These are phyloP conservation scores for Coemansia javaensis DNA, from an alignment of 192 early-diverging fungal genomes.

Conservation along the genomic window DNA sequence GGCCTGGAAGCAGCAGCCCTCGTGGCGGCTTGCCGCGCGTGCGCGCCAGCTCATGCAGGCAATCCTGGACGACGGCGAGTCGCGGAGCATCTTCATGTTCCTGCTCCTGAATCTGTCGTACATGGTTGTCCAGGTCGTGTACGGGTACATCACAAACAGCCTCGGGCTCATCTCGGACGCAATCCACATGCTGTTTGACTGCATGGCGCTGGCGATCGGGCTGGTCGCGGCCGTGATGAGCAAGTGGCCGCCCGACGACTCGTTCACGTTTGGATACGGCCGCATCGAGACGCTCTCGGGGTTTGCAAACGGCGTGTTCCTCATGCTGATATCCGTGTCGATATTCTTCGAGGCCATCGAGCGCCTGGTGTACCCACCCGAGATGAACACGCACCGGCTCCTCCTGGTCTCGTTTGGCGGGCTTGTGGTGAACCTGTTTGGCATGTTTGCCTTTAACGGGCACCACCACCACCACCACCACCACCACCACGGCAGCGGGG, in stretches of 20 bases:
- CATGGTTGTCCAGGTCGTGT: constrained; percentile 83
- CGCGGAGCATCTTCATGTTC: constrained; percentile 92
- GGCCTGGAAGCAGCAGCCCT: too few relatives aligned
- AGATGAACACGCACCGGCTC: constrained; percentile 80
- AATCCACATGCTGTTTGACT: constrained; percentile 98
- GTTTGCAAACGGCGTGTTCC: constrained; percentile 88
- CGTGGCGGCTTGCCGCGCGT: neutral
- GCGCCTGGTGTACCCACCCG: constrained; percentile 77
- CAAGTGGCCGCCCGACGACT: constrained; percentile 81
- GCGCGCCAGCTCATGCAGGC: constrained; percentile 8
- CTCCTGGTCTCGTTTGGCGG: constrained; percentile 86
- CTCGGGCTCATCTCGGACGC: constrained; percentile 93
- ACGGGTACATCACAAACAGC: constrained; percentile 76
- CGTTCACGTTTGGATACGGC: constrained; percentile 70
- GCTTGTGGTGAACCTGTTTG: constrained; percentile 86
- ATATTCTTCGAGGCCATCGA: constrained; percentile 91
- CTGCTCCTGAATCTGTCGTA: constrained; percentile 87
- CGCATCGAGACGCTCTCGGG: constrained; percentile 90
- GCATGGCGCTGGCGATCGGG: constrained; percentile 81
- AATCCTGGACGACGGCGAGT: constrained; percentile 54
- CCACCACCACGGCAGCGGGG: constrained; percentile 54
- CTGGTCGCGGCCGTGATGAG: constrained; percentile 84
- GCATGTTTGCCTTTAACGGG: constrained; percentile 84
- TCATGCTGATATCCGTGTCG: constrained; percentile 80
- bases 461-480: constrained; percentile 66